Percentiles rank a stretch among this genome's conserved stretches.
Evolutionary conservation across 768 basidiomycete species (phyloP).

Genomic region (Boletus coccyginus): DNA sequence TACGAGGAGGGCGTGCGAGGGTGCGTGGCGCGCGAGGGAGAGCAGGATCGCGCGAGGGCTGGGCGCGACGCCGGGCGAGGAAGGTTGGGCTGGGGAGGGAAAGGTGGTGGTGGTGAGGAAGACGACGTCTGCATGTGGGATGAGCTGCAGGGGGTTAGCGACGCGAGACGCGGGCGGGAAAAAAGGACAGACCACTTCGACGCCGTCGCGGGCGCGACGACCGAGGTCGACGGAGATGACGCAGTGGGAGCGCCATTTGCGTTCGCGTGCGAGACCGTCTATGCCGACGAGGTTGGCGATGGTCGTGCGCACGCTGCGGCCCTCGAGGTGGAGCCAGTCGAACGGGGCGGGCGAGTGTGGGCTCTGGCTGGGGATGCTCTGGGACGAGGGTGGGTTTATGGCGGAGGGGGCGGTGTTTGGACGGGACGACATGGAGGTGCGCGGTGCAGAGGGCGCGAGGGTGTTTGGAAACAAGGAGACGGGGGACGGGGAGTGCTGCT

Average conservation of each 20-base stretch:
- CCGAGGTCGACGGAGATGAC: constrained; percentile 82
- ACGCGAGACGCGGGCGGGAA: neutral
- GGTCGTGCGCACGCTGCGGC: constrained; percentile 75
- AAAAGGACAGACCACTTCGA: constrained; percentile 63
- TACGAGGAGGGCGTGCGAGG: constrained; percentile 76
- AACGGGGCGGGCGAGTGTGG: constrained; percentile 72
- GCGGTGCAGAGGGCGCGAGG: constrained; percentile 26
- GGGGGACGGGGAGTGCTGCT: constrained; percentile 25
- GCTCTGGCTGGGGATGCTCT: constrained; percentile 34
- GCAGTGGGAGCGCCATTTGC: constrained; percentile 80
- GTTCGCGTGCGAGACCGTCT: constrained; percentile 78
- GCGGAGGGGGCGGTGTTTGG: constrained; percentile 30
- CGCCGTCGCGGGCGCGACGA: constrained; percentile 68
- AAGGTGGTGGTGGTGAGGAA: constrained; percentile 48
- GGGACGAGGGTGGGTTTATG: constrained; percentile 12
- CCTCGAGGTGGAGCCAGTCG: constrained; percentile 87
- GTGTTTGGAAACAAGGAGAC: constrained; percentile 29
- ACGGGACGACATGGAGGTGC: constrained; percentile 34
- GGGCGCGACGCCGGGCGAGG: constrained; percentile 42
- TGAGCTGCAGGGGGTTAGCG: constrained; percentile 46
- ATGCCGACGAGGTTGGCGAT: constrained; percentile 74
- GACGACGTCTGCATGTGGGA: constrained; percentile 80
- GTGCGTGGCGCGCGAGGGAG: constrained; percentile 62
- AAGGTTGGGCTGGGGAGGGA: constrained; percentile 3
- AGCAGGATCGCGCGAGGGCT: constrained; percentile 77